Percentiles rank a stretch among this genome's conserved stretches.
Evolutionary conservation across 352 stramenopile species (phyloP).

Genomic region (Phytophthora idaei): DNA sequence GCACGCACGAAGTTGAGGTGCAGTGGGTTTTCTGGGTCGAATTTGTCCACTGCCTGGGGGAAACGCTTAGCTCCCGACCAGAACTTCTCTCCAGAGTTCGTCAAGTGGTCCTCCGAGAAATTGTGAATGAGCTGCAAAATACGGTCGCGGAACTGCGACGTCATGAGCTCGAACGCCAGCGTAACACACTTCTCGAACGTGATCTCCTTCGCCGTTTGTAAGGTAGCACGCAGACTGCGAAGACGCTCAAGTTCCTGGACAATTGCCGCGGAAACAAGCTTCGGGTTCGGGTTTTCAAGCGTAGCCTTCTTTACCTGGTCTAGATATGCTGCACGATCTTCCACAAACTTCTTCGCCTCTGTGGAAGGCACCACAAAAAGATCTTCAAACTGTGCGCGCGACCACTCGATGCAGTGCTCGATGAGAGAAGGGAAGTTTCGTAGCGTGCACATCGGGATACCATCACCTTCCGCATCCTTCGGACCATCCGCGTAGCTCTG

Average conservation of each 20-base stretch:
- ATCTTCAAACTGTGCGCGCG: slow-evolving; percentile 89
- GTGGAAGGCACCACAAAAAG: slow-evolving; percentile 81
- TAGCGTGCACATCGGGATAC: slow-evolving; percentile 99
- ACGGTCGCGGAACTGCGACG: slow-evolving; percentile 84
- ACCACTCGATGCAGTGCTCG: slow-evolving; percentile 99
- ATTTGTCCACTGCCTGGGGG: slow-evolving; percentile 64
- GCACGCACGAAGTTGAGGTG: slow-evolving; percentile 84
- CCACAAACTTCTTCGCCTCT: slow-evolving; percentile 87
- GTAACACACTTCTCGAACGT: slow-evolving; percentile 80
- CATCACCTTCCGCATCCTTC: slow-evolving; percentile 98
- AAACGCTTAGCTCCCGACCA: slow-evolving; percentile 89
- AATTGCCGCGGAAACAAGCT: slow-evolving; percentile 67
- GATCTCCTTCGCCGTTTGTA: slow-evolving; percentile 56
- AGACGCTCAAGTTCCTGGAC: slow-evolving; percentile 79
- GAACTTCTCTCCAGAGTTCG: slow-evolving; percentile 82
- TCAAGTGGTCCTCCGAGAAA: slow-evolving; percentile 85
- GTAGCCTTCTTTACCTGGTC: slow-evolving; percentile 70
- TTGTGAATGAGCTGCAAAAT: slow-evolving; percentile 90
- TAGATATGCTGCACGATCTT: slow-evolving; percentile 78
- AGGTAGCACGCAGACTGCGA: slow-evolving; percentile 52
- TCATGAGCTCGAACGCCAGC: slow-evolving; percentile 78
- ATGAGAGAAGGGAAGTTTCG: slow-evolving; percentile 98
- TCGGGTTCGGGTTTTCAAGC: slow-evolving; percentile 77
- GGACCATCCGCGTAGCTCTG: slow-evolving; percentile 95
- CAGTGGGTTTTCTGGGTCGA: slow-evolving; percentile 65